phyloP scores from a whole-genome alignment of 768 basidiomycete species.

The Leccinum longicurvipes region DNA sequence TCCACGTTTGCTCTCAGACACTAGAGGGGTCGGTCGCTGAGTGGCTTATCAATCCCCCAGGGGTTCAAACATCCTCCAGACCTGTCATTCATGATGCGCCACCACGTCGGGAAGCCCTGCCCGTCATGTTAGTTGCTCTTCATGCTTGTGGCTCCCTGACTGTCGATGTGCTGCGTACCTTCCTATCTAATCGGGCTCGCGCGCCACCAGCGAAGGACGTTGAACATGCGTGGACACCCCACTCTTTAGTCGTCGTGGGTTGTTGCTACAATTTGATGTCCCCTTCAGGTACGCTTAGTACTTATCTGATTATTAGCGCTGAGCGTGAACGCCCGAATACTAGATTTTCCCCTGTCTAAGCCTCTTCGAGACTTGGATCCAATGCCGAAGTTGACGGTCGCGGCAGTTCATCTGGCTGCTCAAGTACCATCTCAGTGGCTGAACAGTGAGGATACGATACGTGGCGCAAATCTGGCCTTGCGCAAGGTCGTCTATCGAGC shows the following conservation, averaged over 20 bases:
- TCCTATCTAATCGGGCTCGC: slow-evolving; percentile 31
- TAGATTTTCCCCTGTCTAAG: slow-evolving; percentile 57
- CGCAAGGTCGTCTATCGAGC: slow-evolving; percentile 75
- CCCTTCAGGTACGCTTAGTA: slow-evolving; percentile 38
- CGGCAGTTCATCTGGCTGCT: slow-evolving; percentile 63
- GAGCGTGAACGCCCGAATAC: slow-evolving; percentile 2
- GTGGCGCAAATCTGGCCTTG: slow-evolving; percentile 47
- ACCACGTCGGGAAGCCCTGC: slow-evolving; percentile 21
- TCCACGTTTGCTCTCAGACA: slow-evolving; percentile 49
- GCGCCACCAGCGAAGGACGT: slow-evolving; percentile 1
- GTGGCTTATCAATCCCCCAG: slow-evolving; percentile 43
- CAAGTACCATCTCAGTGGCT: slow-evolving; percentile 69
- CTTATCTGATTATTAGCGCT: background rate
- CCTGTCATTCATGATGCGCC: background rate
- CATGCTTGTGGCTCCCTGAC: slow-evolving; percentile 78
- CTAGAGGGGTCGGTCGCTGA: slow-evolving; percentile 45
- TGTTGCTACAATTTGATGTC: slow-evolving; percentile 78
- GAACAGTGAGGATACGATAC: slow-evolving; percentile 30
- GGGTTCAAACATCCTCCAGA: background rate
- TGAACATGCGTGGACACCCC: slow-evolving; percentile 43
- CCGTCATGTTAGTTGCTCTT: slow-evolving; percentile 63
- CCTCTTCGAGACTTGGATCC: slow-evolving; percentile 17
- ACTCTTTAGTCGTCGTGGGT: slow-evolving; percentile 60
- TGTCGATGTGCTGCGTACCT: slow-evolving; percentile 59
- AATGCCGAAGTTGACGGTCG: slow-evolving; percentile 30